These are phyloP conservation scores for Lachancea meyersii DNA, from an alignment of 805 yeast genomes.

Conservation along the genomic window DNA sequence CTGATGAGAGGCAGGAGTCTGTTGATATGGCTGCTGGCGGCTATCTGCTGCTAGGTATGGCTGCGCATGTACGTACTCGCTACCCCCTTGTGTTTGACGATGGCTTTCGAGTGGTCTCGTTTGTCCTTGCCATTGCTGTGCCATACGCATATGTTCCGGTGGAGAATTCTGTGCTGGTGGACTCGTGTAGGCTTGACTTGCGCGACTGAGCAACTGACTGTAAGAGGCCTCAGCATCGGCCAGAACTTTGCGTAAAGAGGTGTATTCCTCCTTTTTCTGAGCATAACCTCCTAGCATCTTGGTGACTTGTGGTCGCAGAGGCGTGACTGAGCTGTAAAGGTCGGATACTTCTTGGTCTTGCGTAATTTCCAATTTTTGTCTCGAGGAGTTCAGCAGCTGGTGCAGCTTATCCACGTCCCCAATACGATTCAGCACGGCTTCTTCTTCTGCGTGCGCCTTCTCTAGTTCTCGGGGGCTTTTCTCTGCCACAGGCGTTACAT, in stretches of 20 bases:
- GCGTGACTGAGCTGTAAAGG: slow-evolving; percentile 64
- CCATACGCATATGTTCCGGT: neutral
- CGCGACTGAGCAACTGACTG: slow-evolving; percentile 59
- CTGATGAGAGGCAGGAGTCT: neutral
- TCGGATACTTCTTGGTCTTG: slow-evolving; percentile 64
- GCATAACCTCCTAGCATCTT: slow-evolving; percentile 72
- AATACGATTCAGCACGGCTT: slow-evolving; percentile 45
- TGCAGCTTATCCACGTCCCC: slow-evolving; percentile 62
- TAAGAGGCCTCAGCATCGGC: slow-evolving; percentile 62
- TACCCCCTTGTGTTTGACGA: neutral
- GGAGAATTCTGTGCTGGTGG: neutral
- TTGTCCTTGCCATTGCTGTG: neutral
- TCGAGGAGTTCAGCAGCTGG: slow-evolving; percentile 29
- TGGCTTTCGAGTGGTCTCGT: too few species aligned
- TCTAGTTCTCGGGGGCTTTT: slow-evolving; percentile 55
- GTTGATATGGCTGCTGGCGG: neutral
- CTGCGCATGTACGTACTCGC: slow-evolving; percentile 4
- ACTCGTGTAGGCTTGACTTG: slow-evolving; percentile 10
- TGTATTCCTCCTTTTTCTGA: slow-evolving; percentile 68
- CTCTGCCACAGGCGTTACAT: slow-evolving; percentile 72
- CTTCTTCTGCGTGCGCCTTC: slow-evolving; percentile 46
- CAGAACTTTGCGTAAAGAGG: slow-evolving; percentile 63
- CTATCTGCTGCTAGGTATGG: slow-evolving; percentile 1
- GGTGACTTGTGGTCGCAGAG: slow-evolving; percentile 69
- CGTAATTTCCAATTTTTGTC: slow-evolving; percentile 34